A percentile compares a stretch with the other conserved stretches of the same genome.
Conservation (phyloP, 2,329 filamentous ascomycete species). For the Zarea fungicola region DNA sequence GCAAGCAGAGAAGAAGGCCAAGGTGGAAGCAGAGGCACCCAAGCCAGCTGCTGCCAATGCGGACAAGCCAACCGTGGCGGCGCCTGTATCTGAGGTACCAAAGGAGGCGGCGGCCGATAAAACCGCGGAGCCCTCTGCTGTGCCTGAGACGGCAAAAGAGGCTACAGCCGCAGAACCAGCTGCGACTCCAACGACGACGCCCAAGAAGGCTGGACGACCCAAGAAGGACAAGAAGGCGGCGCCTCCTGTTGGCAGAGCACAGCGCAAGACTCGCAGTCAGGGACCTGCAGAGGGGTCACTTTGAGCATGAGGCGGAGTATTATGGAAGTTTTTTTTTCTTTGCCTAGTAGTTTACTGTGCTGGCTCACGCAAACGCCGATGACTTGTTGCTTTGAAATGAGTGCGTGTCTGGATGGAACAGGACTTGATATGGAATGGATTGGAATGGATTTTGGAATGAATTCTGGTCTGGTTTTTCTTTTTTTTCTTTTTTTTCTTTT, state of each 20-base stretch:
- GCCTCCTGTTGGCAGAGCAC: conserved; percentile 30
- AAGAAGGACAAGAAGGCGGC: conserved; percentile 34
- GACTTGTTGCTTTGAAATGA: no score
- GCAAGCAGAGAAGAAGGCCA: conserved; percentile 19
- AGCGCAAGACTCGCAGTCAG: conserved; percentile 39
- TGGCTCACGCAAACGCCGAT: no score
- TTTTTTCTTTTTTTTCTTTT: no score
- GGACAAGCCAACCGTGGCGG: no score
- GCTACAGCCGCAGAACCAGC: neutral
- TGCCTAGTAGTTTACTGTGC: no score
- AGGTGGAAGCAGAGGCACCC: conserved; percentile 20
- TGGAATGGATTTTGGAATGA: no score
- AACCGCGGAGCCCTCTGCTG: neutral
- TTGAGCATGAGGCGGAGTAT: neutral
- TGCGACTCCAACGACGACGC: conserved; percentile 9
- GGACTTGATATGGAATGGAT: no score
- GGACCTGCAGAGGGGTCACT: conserved; percentile 27
- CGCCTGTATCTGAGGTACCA: neutral
- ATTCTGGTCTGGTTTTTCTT: no score
- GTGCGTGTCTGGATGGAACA: no score
- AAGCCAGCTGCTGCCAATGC: conserved; percentile 20
- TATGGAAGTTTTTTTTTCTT: neutral
- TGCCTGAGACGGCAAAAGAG: neutral
- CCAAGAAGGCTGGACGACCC: conserved; percentile 23
- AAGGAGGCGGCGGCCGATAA: neutral